Base-by-base conservation (phyloP, 2,329 filamentous ascomycete genomes). In the Sporothrix mexicana region DNA sequence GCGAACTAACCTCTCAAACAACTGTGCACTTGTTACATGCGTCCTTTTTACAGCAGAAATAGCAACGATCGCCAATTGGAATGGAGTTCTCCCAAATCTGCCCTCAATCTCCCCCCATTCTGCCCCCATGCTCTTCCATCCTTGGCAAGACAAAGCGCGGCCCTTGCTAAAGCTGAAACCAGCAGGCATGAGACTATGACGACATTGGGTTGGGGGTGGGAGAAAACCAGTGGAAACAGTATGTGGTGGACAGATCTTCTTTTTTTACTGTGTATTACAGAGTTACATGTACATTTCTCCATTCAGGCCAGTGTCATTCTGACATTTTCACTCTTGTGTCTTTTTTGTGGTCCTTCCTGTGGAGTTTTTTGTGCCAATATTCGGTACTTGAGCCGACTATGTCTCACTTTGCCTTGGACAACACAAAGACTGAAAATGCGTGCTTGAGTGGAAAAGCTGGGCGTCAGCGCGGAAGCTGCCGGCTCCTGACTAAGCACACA, bases 131-230 rank as follows among this genome's bases (percentile, higher is more conserved):
- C 15, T 13, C 45, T 12, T 55, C 51, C 13, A 0, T 7, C 30
- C 36, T 5, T 45, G 23, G 41, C 23, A 9, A 25, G 61, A 20
- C 61, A 45, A 45, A 10, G n/a, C n/a, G n/a, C n/a, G n/a, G 41
- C 61, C 61, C n/a, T 45, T 36, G 30, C 41, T 20, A 45, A 66
- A 53, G 20, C 70, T 71, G 70, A 71, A 67, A 71, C 70, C 70
- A 41, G 47, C 66, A 17, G 36, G 57, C 9, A 67, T 51, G 47
- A 67, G 15, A 17, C 45, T 23, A 71, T 71, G 70, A 71, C 70
- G 70, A 67, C 70, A 71, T 71, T 66, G 17, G 13, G 69, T 15
- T 15, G 25, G 59, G 47, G 68, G 41, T 23, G 15, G 23, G 36
- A 49, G 61, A 15, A 64, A 47, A 41, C 30, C 30, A 64, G 23